Evolutionary conservation across 441 rosid species (phyloP).

Genomic region (Pelargonium fulgidum): DNA sequence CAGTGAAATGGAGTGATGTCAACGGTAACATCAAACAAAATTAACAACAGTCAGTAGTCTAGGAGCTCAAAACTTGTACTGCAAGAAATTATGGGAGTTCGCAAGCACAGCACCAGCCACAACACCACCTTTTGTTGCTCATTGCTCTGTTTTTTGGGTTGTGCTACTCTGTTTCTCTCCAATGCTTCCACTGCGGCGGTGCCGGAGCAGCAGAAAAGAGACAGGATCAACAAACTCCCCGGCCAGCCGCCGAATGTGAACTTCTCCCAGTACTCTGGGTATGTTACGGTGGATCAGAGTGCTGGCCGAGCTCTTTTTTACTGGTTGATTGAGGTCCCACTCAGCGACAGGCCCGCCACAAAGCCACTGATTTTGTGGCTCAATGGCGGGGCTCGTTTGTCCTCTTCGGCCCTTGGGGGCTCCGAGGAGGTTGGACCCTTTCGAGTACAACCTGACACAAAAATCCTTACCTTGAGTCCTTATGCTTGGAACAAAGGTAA

Average conservation of each 20-base stretch:
- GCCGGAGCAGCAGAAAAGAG: slow-evolving; percentile 27
- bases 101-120: neutral
- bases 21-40: no score
- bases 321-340: slow-evolving; percentile 53
- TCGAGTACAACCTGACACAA: slow-evolving; percentile 40
- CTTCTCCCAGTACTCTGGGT: slow-evolving; percentile 72
- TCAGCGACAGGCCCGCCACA: slow-evolving; percentile 19
- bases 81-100: neutral
- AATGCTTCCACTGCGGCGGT: slow-evolving; percentile 10
- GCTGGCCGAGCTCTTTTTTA: slow-evolving; percentile 73
- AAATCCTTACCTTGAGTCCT: slow-evolving; percentile 31
- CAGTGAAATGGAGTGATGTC: no score
- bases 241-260: slow-evolving; percentile 56
- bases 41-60: no score
- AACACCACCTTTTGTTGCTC: no score
- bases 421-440: slow-evolving; percentile 67
- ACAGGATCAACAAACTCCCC: slow-evolving; percentile 49
- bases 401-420: slow-evolving; percentile 54
- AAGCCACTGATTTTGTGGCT: slow-evolving; percentile 74
- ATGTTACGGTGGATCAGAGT: slow-evolving; percentile 43
- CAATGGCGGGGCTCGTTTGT: slow-evolving; percentile 75
- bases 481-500: slow-evolving; percentile 64
- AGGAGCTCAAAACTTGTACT: no score
- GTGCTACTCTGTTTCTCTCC: neutral
- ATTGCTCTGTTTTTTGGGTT: neutral